Evolutionary conservation across 139 green algal species (phyloP).

Genomic region (Diplosphaera chodatii): DNA sequence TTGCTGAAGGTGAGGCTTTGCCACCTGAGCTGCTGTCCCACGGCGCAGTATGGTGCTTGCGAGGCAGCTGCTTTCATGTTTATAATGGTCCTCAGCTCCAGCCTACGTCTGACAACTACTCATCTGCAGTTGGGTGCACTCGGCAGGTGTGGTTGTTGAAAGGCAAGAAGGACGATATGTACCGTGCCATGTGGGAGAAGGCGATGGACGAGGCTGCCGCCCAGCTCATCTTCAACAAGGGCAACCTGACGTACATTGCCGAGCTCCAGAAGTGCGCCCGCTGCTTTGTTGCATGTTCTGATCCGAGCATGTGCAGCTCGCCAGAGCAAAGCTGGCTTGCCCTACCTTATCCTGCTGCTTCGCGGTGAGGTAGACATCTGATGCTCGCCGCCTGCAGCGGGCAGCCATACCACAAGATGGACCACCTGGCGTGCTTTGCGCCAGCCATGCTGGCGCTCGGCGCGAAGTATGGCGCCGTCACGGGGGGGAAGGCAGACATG

Average conservation of each 20-base stretch:
- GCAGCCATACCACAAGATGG: conserved; percentile 42
- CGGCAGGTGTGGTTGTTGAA: conserved; percentile 31
- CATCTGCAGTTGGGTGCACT: background rate
- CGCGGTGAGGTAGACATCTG: too few species aligned
- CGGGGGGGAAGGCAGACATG: conserved; percentile 20
- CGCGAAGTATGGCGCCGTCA: conserved; percentile 26
- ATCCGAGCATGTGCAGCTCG: too few species aligned
- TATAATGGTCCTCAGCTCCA: too few species aligned
- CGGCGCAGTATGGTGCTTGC: too few species aligned
- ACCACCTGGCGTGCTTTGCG: conserved; percentile 71
- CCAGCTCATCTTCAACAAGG: conserved; percentile 25
- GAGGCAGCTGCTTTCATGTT: too few species aligned
- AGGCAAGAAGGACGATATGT: conserved; percentile 31
- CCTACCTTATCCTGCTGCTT: too few species aligned
- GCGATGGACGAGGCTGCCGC: conserved; percentile 56
- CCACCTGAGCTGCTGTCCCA: too few species aligned
- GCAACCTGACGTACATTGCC: conserved; percentile 38
- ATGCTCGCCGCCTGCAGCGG: background rate
- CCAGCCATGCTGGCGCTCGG: conserved; percentile 60
- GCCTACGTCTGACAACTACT: too few species aligned
- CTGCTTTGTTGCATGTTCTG: background rate
- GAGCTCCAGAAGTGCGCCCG: conserved; percentile 31
- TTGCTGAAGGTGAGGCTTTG: conserved; percentile 63
- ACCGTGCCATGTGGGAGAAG: conserved; percentile 43
- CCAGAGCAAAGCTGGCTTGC: too few species aligned